phyloP scores from a whole-genome alignment of 768 basidiomycete genomes.

The Favolaschia claudopus region DNA sequence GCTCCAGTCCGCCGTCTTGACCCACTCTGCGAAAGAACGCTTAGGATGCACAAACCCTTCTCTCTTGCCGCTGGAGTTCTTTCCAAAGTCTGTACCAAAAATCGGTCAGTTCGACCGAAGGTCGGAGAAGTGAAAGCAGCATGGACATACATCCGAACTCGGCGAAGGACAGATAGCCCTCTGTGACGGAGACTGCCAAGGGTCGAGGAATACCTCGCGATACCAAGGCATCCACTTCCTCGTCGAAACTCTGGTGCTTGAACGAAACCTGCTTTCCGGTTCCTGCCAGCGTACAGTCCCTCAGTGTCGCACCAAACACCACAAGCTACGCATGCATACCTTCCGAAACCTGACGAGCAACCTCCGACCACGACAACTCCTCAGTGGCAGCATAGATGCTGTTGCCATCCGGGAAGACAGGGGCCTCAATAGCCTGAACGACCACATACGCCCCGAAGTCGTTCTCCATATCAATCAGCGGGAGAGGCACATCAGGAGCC shows the following conservation, averaged over 20 bases:
- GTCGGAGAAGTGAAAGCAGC: not conserved
- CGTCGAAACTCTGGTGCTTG: not conserved
- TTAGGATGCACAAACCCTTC: no score
- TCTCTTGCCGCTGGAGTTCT: not conserved
- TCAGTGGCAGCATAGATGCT: no score
- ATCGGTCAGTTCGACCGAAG: not conserved
- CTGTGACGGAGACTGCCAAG: not conserved
- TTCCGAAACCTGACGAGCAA: no score
- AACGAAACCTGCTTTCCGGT: not conserved
- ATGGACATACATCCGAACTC: slow-evolving; percentile 1
- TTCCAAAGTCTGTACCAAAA: not conserved
- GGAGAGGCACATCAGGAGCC: no score
- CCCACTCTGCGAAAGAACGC: not conserved
- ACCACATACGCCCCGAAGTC: no score
- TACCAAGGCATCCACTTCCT: not conserved
- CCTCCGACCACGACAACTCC: no score
- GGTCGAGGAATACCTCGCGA: not conserved
- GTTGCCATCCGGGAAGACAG: no score
- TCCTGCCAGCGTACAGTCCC: not conserved
- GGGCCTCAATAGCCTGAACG: no score
- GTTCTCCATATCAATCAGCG: no score
- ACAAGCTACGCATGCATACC: no score
- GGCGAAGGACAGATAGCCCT: not conserved
- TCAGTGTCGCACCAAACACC: no score
- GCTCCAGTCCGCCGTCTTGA: not conserved